A percentile compares a stretch with the other conserved stretches of the same genome.
phyloP scores from a whole-genome alignment of 805 yeast genomes.

The Sugiyamaella mastotermitis region DNA sequence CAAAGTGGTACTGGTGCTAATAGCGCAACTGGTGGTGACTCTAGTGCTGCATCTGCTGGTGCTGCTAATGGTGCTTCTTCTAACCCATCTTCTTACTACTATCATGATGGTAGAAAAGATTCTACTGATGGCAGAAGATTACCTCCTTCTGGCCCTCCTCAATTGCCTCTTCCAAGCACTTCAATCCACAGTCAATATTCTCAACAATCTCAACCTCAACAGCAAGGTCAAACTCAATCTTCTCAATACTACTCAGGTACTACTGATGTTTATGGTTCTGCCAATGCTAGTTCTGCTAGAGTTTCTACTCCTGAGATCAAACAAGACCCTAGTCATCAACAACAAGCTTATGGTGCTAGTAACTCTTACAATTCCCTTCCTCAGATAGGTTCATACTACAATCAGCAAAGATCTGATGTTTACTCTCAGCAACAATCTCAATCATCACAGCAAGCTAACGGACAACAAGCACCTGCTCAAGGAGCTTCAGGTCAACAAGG shows the following conservation, averaged over 20 bases:
- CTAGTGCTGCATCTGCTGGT: slow-evolving; percentile 7
- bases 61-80: slow-evolving; percentile 4
- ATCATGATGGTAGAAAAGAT: slow-evolving; percentile 5
- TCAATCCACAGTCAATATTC: not conserved
- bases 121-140: not conserved
- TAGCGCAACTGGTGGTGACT: slow-evolving; percentile 1
- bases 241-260: slow-evolving; percentile 1
- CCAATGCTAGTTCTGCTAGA: slow-evolving; percentile 10
- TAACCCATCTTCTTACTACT: slow-evolving; percentile 3
- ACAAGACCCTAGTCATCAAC: slow-evolving; percentile 3
- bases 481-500: slow-evolving; percentile 7
- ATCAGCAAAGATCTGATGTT: slow-evolving; percentile 11
- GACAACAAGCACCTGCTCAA: slow-evolving; percentile 8
- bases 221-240: not conserved
- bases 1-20: slow-evolving; percentile 2
- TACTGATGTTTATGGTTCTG: slow-evolving; percentile 1
- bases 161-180: not conserved
- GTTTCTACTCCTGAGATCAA: slow-evolving; percentile 8
- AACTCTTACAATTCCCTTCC: slow-evolving; percentile 9
- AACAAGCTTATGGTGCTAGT: slow-evolving; percentile 1
- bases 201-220: slow-evolving; percentile 2
- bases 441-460: slow-evolving; percentile 11
- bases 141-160: slow-evolving; percentile 1
- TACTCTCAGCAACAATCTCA: slow-evolving; percentile 9
- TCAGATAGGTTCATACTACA: slow-evolving; percentile 14